These are phyloP conservation scores for Coemansia sp. DNA, from an alignment of 192 early-diverging fungal species.

Conservation along the genomic window DNA sequence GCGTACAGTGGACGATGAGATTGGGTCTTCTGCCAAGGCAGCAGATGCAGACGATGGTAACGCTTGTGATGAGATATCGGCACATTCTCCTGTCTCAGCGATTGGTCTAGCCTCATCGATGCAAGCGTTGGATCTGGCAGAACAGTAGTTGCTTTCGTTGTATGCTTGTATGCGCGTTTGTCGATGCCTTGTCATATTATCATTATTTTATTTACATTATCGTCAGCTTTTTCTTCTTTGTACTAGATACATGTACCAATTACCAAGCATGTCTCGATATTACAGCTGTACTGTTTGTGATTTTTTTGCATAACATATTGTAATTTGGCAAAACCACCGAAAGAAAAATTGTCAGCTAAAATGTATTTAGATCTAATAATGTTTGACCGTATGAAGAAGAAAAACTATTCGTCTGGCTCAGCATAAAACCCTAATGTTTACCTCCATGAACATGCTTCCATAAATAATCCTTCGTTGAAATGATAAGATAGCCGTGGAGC, in stretches of 20 bases:
- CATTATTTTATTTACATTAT: too few relatives aligned
- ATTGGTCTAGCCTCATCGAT: constrained; percentile 8
- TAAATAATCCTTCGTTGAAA: not conserved
- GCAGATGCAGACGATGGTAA: not conserved
- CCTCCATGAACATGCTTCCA: too few relatives aligned
- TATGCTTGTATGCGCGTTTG: not conserved
- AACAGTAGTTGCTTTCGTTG: constrained; percentile 8
- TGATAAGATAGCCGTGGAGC: not conserved
- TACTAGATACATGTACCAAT: too few relatives aligned
- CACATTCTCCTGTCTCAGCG: not conserved
- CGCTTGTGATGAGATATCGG: not conserved
- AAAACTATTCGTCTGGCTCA: not conserved
- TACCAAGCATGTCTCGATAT: too few relatives aligned
- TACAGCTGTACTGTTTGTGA: too few relatives aligned
- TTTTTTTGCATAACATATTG: too few relatives aligned
- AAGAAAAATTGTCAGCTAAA: too few relatives aligned
- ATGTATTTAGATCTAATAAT: not conserved
- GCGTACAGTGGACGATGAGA: not conserved
- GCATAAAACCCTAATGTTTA: not conserved
- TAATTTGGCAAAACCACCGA: too few relatives aligned
- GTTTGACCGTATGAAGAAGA: not conserved
- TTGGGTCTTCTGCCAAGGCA: not conserved
- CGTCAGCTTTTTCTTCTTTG: too few relatives aligned
- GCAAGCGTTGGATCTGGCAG: constrained; percentile 21
- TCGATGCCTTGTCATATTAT: too few relatives aligned